Conservation (phyloP, 768 basidiomycete genomes). For the Auricularia auricula-judae region DNA sequence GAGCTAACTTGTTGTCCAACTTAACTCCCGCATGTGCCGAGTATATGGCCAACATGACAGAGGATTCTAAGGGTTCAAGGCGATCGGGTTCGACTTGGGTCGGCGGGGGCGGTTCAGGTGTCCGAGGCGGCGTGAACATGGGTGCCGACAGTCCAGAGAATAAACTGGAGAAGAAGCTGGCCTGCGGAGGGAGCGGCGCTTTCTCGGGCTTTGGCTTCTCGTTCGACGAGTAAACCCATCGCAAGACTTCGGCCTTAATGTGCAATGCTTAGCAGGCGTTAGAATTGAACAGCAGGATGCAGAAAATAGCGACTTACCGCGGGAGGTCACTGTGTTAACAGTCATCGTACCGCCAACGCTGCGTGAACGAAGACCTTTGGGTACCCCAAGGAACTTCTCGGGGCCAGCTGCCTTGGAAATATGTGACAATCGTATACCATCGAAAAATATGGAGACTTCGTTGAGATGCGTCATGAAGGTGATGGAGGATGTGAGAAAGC, state of each 20-base stretch:
- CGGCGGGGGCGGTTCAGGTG: conserved; percentile 22
- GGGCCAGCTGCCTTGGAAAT: conserved; percentile 52
- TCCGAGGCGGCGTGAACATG: conserved; percentile 15
- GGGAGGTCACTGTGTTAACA: conserved; percentile 53
- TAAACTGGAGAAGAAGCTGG: conserved; percentile 28
- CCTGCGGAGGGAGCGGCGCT: conserved; percentile 18
- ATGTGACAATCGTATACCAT: conserved; percentile 59
- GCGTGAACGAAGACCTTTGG: conserved; percentile 41
- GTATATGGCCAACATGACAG: conserved; percentile 52
- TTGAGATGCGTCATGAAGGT: conserved; percentile 82
- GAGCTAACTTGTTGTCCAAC: conserved; percentile 51
- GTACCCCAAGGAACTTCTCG: conserved; percentile 39
- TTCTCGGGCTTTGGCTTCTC: conserved; percentile 36
- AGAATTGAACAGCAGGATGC: conserved; percentile 2
- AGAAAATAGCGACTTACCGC: conserved; percentile 29
- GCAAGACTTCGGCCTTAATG: conserved; percentile 74
- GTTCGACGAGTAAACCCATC: conserved; percentile 58
- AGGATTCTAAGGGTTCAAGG: conserved; percentile 33
- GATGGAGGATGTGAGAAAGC: conserved; percentile 83
- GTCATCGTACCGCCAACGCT: conserved; percentile 59
- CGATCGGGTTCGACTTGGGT: conserved; percentile 25
- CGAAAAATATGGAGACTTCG: conserved; percentile 71
- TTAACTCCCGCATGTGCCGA: conserved; percentile 55
- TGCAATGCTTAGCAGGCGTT: conserved; percentile 40
- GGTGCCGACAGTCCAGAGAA: conserved; percentile 24